phyloP scores from a whole-genome alignment of 2,329 filamentous ascomycete species.

The Samsoniella hepiali region DNA sequence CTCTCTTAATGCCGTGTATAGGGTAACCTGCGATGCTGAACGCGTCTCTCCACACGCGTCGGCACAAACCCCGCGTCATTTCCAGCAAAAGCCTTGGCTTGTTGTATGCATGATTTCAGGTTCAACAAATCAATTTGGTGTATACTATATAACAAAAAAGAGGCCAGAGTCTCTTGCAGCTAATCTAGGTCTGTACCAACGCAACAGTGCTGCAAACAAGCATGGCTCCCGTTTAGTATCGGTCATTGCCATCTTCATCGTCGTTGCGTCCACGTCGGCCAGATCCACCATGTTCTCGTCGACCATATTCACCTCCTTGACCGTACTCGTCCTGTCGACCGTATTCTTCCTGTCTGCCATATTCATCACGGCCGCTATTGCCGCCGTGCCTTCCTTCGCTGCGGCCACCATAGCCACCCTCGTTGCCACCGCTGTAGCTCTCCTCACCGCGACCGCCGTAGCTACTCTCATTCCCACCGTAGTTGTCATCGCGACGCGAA shows the following conservation, averaged over 20 bases:
- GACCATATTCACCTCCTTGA: background rate
- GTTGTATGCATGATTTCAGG: background rate
- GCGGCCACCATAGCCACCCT: background rate
- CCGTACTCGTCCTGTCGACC: background rate
- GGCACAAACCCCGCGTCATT: background rate
- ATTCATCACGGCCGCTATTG: background rate
- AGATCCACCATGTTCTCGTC: background rate
- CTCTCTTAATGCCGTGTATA: background rate
- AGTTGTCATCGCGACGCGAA: conserved; percentile 4
- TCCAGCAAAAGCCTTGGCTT: background rate
- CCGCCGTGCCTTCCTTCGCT: conserved; percentile 19
- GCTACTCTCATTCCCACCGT: conserved; percentile 26
- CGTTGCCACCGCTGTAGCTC: conserved; percentile 24
- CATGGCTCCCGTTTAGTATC: background rate
- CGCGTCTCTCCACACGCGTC: conserved; percentile 1
- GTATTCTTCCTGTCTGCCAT: conserved; percentile 3
- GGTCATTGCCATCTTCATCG: conserved; percentile 5
- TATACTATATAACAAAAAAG: background rate
- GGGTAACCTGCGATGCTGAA: background rate
- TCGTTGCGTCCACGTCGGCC: background rate
- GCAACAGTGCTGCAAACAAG: background rate
- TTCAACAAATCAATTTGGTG: background rate
- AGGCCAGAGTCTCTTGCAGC: background rate
- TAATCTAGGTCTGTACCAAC: background rate
- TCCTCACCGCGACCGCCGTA: conserved; percentile 24